Conservation (phyloP, 768 basidiomycete species). For the Lepiota subincarnata region DNA sequence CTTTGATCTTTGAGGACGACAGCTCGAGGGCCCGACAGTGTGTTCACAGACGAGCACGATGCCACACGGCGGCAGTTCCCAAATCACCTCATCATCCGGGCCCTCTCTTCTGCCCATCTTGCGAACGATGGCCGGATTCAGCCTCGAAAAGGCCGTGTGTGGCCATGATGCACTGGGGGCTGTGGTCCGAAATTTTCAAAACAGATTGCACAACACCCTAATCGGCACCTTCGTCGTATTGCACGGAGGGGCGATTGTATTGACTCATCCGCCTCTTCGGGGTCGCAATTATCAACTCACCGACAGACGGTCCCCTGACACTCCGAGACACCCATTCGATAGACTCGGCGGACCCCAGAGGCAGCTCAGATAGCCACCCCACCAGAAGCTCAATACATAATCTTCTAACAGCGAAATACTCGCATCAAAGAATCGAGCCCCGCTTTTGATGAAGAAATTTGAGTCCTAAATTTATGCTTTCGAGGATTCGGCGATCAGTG, state of each 20-base stretch:
- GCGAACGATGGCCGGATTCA: background rate
- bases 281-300: background rate
- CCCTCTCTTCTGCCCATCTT: background rate
- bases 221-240: background rate
- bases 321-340: too few relatives aligned
- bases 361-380: background rate
- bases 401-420: conserved; percentile 3
- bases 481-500: background rate
- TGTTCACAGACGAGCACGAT: too few relatives aligned
- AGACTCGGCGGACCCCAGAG: too few relatives aligned
- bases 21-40: too few relatives aligned
- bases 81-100: background rate
- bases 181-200: conserved; percentile 5
- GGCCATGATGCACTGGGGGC: background rate
- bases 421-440: conserved; percentile 6
- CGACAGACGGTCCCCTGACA: background rate
- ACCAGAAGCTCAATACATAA: background rate
- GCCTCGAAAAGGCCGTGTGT: background rate
- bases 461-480: conserved; percentile 1
- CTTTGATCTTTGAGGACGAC: too few relatives aligned
- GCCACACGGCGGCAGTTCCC: background rate
- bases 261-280: conserved; percentile 6
- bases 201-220: background rate
- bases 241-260: background rate
- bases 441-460: conserved; percentile 7